A percentile compares a stretch with the other conserved stretches of the same genome.
Evolutionary conservation across 2,329 filamentous ascomycete genomes (phyloP).

Genomic region (Xylaria polymorpha): DNA sequence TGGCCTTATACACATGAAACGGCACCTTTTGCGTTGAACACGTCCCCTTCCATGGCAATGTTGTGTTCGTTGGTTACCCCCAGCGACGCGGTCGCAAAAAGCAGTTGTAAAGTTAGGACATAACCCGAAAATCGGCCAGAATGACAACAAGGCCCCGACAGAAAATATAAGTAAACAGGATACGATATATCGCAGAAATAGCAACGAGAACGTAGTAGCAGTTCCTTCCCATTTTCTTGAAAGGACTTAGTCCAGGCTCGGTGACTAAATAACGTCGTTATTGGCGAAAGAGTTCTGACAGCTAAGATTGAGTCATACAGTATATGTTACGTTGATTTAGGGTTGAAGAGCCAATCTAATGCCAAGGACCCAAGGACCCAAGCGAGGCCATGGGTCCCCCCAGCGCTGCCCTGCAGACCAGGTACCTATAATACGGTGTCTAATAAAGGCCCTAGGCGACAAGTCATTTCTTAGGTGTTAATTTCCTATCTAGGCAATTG

Average conservation of each 20-base stretch:
- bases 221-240: constrained; percentile 67
- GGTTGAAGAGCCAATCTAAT: constrained; percentile 47
- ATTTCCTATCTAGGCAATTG: no score
- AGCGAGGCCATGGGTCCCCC: not conserved
- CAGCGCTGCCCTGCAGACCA: no score
- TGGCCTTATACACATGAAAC: not conserved
- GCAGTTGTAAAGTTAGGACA: constrained; percentile 54
- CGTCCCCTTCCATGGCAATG: constrained; percentile 5
- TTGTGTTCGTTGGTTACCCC: constrained; percentile 13
- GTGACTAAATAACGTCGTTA: constrained; percentile 50
- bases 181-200: constrained; percentile 63
- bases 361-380: constrained; percentile 52
- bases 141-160: constrained; percentile 40
- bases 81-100: constrained; percentile 60
- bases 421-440: no score
- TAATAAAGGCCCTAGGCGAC: no score
- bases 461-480: no score
- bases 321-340: constrained; percentile 64
- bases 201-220: constrained; percentile 71
- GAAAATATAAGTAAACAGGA: constrained; percentile 67
- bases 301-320: not conserved
- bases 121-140: not conserved
- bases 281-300: not conserved
- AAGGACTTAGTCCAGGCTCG: constrained; percentile 66
- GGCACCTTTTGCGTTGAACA: constrained; percentile 11